These are phyloP conservation scores for Solanum habrochaites DNA, from an alignment of 257 asterid genomes.

Conservation along the genomic window DNA sequence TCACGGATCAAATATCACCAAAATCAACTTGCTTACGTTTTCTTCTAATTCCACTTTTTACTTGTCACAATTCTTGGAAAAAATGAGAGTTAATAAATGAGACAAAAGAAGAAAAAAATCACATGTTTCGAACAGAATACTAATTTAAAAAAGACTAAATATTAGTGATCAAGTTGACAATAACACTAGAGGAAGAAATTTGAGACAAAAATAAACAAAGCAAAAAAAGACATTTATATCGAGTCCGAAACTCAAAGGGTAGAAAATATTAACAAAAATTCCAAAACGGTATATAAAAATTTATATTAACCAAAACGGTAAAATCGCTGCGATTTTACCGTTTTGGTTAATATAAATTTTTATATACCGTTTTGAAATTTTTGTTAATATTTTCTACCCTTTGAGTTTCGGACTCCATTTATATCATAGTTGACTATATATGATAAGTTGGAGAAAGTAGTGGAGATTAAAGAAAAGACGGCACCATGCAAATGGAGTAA, in stretches of 20 bases:
- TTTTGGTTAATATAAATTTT: too few relatives aligned
- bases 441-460: neutral
- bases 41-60: neutral
- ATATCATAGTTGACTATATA: neutral
- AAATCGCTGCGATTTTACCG: too few relatives aligned
- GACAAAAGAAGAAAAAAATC: neutral
- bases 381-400: too few relatives aligned
- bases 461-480: neutral
- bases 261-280: too few relatives aligned
- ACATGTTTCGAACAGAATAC: neutral
- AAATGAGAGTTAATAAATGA: neutral
- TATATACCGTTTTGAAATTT: too few relatives aligned
- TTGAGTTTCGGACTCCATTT: too few relatives aligned
- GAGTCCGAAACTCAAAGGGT: too few relatives aligned
- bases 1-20: neutral
- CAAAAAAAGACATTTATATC: neutral
- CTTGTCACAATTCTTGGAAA: neutral
- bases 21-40: neutral
- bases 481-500: neutral
- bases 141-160: neutral
- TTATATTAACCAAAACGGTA: too few relatives aligned
- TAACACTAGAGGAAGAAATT: neutral
- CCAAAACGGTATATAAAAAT: too few relatives aligned
- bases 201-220: neutral
- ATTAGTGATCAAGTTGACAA: neutral